phyloP scores from a whole-genome alignment of 225 moss, liverwort and hornwort species.

The Pseudisothecium myosuroides region DNA sequence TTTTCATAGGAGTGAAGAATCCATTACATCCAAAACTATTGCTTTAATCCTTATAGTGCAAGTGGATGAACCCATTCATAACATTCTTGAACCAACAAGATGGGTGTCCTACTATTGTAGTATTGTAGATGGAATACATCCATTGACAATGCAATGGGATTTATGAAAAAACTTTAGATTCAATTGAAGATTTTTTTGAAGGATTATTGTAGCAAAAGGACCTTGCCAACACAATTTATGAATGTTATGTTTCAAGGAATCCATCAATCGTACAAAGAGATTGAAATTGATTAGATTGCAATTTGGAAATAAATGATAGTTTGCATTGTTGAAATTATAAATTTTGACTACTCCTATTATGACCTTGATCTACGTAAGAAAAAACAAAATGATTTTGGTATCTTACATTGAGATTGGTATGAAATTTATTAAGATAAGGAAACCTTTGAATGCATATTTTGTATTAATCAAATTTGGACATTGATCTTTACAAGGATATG shows the following conservation, averaged over 20 bases:
- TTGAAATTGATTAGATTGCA: neutral
- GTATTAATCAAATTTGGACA: neutral
- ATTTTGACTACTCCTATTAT: neutral
- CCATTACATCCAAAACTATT: neutral
- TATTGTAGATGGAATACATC: neutral
- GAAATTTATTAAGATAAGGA: neutral
- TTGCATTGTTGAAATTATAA: neutral
- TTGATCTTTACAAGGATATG: rapidly evolving
- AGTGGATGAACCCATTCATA: neutral
- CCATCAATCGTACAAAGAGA: neutral
- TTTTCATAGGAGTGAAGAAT: neutral
- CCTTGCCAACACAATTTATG: neutral
- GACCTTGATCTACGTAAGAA: neutral
- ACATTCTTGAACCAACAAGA: neutral
- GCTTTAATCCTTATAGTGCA: rapidly evolving
- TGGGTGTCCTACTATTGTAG: neutral
- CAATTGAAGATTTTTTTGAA: neutral
- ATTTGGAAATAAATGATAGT: neutral
- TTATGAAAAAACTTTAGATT: neutral
- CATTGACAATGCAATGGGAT: neutral
- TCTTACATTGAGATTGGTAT: neutral
- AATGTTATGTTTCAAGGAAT: neutral
- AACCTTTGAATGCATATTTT: neutral
- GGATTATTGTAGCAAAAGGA: rapidly evolving
- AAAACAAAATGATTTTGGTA: neutral